A percentile compares a stretch with the other conserved stretches of the same genome.
These are phyloP conservation scores for Stephania cephalantha DNA, from an alignment of 164 flowering plant species.

Conservation along the genomic window DNA sequence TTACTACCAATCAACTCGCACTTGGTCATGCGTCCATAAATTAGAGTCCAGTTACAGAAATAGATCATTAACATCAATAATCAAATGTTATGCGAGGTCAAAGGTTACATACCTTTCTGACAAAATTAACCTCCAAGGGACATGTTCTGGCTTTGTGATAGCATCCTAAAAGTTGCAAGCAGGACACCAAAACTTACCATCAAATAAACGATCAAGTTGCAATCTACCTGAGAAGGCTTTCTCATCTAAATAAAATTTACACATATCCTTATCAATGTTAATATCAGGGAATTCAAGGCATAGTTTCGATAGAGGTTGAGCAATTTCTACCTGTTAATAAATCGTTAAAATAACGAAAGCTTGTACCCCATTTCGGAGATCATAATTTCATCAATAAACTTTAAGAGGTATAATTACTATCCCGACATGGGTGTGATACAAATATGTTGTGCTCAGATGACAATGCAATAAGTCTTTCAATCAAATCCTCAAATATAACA, in stretches of 20 bases:
- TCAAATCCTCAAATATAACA: slow-evolving; percentile 69
- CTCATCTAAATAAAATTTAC: background rate
- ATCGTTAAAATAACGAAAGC: slow-evolving; percentile 55
- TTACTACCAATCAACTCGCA: slow-evolving; percentile 45
- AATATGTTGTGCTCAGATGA: slow-evolving; percentile 71
- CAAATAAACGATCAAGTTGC: background rate
- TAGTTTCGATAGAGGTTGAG: slow-evolving; percentile 58
- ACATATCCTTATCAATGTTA: slow-evolving; percentile 47
- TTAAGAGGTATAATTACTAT: slow-evolving; percentile 76
- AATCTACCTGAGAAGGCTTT: background rate
- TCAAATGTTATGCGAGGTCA: background rate
- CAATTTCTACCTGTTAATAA: slow-evolving; percentile 55
- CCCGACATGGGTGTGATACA: slow-evolving; percentile 87
- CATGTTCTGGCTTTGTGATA: slow-evolving; percentile 64
- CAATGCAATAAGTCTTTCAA: slow-evolving; percentile 45
- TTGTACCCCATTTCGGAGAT: slow-evolving; percentile 54
- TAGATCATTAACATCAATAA: background rate
- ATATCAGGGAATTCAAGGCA: slow-evolving; percentile 75
- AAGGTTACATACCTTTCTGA: slow-evolving; percentile 41
- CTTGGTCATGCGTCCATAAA: slow-evolving; percentile 41
- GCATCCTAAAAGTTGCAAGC: slow-evolving; percentile 42
- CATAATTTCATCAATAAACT: slow-evolving; percentile 84
- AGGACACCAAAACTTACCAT: background rate
- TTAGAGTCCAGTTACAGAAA: background rate
- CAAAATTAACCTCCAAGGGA: slow-evolving; percentile 43